phyloP scores from a whole-genome alignment of 371 early-diverging fungal genomes.

The Mucor irregularis region DNA sequence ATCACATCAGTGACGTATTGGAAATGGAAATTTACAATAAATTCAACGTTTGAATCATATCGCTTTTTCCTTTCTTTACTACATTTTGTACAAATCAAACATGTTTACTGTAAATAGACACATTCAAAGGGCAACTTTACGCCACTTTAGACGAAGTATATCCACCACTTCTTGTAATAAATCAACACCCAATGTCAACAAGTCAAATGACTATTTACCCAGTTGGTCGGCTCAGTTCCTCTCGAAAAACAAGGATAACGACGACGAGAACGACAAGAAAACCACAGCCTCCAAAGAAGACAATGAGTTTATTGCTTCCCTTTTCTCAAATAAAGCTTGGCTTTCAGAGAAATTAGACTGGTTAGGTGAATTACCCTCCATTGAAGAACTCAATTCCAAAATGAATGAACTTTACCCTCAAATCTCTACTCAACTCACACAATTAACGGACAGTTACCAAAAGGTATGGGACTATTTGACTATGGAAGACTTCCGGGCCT shows the following conservation, averaged over 20 bases:
- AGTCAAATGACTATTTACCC: background rate
- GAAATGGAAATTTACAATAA: no score
- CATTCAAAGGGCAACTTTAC: background rate
- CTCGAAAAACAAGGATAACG: background rate
- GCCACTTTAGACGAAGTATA: background rate
- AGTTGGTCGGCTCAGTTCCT: background rate
- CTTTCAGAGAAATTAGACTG: constrained; percentile 11
- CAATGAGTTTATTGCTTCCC: constrained; percentile 18
- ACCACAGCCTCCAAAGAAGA: no score
- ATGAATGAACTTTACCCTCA: constrained; percentile 27
- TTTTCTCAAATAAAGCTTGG: constrained; percentile 19
- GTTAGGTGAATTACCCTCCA: constrained; percentile 14
- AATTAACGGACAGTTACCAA: constrained; percentile 29
- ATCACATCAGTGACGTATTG: no score
- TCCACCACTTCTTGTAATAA: background rate
- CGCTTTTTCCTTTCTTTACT: no score
- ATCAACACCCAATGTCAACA: background rate
- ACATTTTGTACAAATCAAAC: no score
- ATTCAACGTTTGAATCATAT: no score
- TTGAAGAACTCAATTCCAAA: constrained; percentile 27
- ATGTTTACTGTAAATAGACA: background rate
- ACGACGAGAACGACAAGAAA: background rate
- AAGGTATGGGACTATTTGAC: constrained; percentile 37
- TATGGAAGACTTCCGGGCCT: constrained; percentile 38
- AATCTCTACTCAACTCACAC: constrained; percentile 23